Evolutionary conservation across 2,329 filamentous ascomycete species (phyloP), one percentile per base, ranked within the genome.

Genomic region (Rhytidhysteron rufulum): DNA sequence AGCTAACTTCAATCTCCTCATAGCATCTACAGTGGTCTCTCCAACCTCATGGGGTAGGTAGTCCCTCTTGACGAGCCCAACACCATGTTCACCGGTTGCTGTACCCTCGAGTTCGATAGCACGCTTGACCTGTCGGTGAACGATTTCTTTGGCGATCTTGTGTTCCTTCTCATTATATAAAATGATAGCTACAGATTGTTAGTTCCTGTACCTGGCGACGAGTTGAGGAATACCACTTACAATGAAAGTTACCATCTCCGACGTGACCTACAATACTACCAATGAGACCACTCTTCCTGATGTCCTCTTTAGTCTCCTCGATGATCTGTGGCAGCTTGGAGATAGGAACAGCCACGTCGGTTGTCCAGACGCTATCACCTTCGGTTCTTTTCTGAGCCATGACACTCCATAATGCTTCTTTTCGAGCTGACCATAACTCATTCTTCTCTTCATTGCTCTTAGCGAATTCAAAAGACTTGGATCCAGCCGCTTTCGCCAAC

Each of bases 91-190:
- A 39, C 87, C 88, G 10, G 87, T 90, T 1, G 89, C 86, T 0
- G 88, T 93, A 7, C 88, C 88, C 65, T 93, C 87, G 70, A 89
- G 78, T 68, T 88, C 85, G 35, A 94, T 82, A 0, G 88, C 88
- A 45, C 85, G 75, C 75, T 90, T 89, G 41, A 91, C 86, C 88
- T 93, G 93, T 42, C 81, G 76, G 60, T 90, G 85, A 19, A 93
- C 85, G 19, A 91, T 70, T 30, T 75, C 74, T 56, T 88, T 84
- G 2, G 85, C 84, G 40, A 78, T 75, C 42, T 73, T 67, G 49
- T 82, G 77, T 63, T 91, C 81, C 17, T 73, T 68, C n/a, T 86
- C 78, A 52, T 67, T 84, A 59, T 81, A 80, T 18, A 84, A 63
- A 18, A 84, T 69, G 43, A 83, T 82, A 4, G 79, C 77, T 78